A percentile compares a stretch with the other conserved stretches of the same genome.
phyloP scores from a whole-genome alignment of 768 basidiomycete species.

The Boletellus emodensis region DNA sequence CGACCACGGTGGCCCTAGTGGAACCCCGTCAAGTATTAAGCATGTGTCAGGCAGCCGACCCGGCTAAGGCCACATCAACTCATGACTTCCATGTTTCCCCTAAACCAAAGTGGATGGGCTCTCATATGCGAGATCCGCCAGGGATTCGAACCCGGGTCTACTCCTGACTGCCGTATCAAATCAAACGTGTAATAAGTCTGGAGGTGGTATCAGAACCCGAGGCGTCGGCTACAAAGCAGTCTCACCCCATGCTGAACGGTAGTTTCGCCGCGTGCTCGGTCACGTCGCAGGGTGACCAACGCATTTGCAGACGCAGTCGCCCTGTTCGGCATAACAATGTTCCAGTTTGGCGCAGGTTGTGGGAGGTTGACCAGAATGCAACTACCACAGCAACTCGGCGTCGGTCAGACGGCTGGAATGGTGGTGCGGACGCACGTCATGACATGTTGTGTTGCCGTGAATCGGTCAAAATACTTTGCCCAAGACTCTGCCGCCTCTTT shows the following conservation, averaged over 20 bases:
- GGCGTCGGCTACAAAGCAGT: background rate
- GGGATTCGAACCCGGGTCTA: slow-evolving; percentile 16
- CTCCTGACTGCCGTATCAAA: slow-evolving; percentile 13
- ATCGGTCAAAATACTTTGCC: slow-evolving; percentile 18
- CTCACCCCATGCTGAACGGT: slow-evolving; percentile 23
- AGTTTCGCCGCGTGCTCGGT: slow-evolving; percentile 23
- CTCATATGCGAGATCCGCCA: slow-evolving; percentile 27
- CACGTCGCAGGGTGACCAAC: slow-evolving; percentile 22
- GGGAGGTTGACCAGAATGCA: slow-evolving; percentile 26
- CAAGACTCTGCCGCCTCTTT: slow-evolving; percentile 21
- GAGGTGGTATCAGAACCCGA: background rate
- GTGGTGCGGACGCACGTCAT: slow-evolving; percentile 15
- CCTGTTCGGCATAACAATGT: slow-evolving; percentile 16
- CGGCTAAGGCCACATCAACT: slow-evolving; percentile 3
- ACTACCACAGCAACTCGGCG: slow-evolving; percentile 1
- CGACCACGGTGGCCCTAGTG: background rate
- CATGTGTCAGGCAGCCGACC: background rate
- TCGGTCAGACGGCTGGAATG: background rate
- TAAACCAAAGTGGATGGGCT: slow-evolving; percentile 27
- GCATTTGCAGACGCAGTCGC: slow-evolving; percentile 25
- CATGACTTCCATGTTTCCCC: slow-evolving; percentile 26
- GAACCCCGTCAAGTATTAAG: background rate
- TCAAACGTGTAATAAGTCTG: slow-evolving; percentile 27
- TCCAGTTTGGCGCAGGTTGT: slow-evolving; percentile 19
- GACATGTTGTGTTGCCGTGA: slow-evolving; percentile 23